Base-by-base conservation (phyloP, 108 stramenopile species). In the Pseudonitzschia pungens region DNA sequence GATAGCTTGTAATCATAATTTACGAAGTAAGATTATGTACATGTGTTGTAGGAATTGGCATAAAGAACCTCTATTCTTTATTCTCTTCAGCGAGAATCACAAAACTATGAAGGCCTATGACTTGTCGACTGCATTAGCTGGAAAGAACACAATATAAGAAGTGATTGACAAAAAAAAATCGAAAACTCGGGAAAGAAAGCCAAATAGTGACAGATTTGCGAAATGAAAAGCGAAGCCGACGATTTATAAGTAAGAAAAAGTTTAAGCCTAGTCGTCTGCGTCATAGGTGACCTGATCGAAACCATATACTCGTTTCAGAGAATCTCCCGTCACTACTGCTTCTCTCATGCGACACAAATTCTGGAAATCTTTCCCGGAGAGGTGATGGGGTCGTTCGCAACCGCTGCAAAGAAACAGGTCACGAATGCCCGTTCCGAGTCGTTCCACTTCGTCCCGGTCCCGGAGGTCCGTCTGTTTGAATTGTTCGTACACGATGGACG, bases 391-490 rank as follows among this genome's bases (percentile, higher is more conserved):
- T 14, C 45, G 14, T 14, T 48, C 45, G 14, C 18, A 14, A 62
- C 33, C 36, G 18, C 29, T 36, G 1, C 60, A 15, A 40, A 67
- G 45, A 48, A 67, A 67, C 2, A 67, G 44, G 27, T 67, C 45
- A 11, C 66, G 66, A 21, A 50, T 67, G 11, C 66, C 66, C 0
- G 28, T 67, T 20, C 66, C 66, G 7, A 67, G 28, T 67, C 44
- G 42, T n/a, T 31, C n/a, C 4, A 48, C 66, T 26, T 67, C 45
- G 10, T 67, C 24, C n/a, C 36, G 43, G 10, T 67, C 44, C 5
- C 66, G 66, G 27, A 51, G 28, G n/a, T 67, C 66, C 44, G 44
- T 48, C n/a, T 26, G 24, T 24, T 67, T 44, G 27, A 67, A 67
- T 22, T 11, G n/a, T 50, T 67, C 66, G 44, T 67, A 67, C 3